These are phyloP conservation scores for Dendrobium nobile DNA, from an alignment of 106 monocot genomes.

Conservation along the genomic window DNA sequence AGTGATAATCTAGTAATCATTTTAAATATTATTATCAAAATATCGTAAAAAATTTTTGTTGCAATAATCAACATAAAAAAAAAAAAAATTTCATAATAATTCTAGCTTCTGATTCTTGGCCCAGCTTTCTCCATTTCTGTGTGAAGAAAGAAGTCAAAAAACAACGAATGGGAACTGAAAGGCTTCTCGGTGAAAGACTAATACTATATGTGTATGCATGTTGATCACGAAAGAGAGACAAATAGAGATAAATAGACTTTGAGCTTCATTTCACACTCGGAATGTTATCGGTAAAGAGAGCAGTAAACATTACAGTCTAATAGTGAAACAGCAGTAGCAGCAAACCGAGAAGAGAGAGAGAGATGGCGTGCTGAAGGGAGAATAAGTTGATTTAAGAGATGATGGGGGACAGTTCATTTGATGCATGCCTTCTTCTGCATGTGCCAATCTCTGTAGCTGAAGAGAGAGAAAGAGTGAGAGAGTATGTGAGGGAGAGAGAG, in stretches of 20 bases:
- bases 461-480: no score
- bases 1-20: no score
- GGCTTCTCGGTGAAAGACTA: background rate
- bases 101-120: background rate
- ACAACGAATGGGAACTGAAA: background rate
- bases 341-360: background rate
- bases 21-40: no score
- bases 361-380: background rate
- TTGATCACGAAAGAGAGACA: background rate
- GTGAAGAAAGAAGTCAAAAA: background rate
- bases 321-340: background rate
- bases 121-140: background rate
- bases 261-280: background rate
- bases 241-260: slow-evolving; percentile 1
- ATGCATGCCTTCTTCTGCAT: background rate
- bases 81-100: background rate
- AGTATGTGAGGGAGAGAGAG: no score
- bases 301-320: background rate
- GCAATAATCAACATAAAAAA: background rate
- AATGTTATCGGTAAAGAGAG: slow-evolving; percentile 8
- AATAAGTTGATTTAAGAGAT: slow-evolving; percentile 1
- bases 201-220: background rate
- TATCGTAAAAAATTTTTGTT: background rate
- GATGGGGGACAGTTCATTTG: slow-evolving; percentile 5
- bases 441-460: background rate